Conservation (phyloP, 352 stramenopile genomes). For the Phytophthora crassamura region DNA sequence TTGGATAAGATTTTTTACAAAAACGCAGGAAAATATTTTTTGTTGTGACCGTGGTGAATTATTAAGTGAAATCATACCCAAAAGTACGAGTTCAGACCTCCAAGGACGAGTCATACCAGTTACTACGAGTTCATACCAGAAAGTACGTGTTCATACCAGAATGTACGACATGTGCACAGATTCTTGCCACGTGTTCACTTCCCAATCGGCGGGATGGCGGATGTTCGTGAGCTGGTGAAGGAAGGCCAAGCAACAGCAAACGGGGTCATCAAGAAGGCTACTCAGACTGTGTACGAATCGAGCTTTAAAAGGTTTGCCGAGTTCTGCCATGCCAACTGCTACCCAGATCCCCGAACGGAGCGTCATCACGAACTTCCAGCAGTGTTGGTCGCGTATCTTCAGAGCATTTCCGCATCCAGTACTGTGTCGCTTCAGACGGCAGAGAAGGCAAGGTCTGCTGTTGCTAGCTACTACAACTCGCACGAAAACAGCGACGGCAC, state of each 20-base stretch:
- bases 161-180: background rate
- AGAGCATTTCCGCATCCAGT: constrained; percentile 14
- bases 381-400: constrained; percentile 6
- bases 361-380: constrained; percentile 13
- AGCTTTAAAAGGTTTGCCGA: constrained; percentile 12
- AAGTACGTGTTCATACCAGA: no score
- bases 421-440: constrained; percentile 15
- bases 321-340: constrained; percentile 2
- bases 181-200: no score
- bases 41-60: no score
- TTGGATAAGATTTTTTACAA: no score
- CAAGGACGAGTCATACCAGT: background rate
- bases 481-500: constrained; percentile 14
- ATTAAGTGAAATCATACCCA: background rate
- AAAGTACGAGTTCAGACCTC: background rate
- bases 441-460: constrained; percentile 11
- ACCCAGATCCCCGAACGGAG: constrained; percentile 4
- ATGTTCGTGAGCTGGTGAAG: no score
- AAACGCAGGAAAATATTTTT: no score
- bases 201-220: no score
- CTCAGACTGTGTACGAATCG: constrained; percentile 15
- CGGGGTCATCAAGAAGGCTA: constrained; percentile 10
- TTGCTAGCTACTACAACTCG: constrained; percentile 10
- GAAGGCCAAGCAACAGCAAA: constrained; percentile 1
- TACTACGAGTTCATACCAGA: background rate